A percentile compares a stretch with the other conserved stretches of the same genome.
Evolutionary conservation across 306 rosid genomes (phyloP).

Genomic region (Quercus dentata): DNA sequence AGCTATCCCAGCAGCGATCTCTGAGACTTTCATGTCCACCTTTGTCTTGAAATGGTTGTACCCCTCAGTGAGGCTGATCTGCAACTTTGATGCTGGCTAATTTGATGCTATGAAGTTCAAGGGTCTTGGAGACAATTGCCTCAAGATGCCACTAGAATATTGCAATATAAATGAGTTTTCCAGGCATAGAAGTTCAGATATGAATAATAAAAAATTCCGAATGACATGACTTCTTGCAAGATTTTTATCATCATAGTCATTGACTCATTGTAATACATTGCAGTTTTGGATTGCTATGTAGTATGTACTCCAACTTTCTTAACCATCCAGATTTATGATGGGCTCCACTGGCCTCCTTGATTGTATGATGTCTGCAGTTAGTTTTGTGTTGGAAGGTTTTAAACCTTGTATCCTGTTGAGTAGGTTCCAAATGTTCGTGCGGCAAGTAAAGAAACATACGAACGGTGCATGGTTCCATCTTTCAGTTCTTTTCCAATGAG

Average conservation of each 20-base stretch:
- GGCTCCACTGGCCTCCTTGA: neutral
- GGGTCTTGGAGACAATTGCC: conserved; percentile 13
- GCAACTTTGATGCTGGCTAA: conserved; percentile 11
- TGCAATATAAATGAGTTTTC: neutral
- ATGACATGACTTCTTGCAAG: neutral
- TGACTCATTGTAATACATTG: neutral
- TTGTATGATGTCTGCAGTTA: neutral
- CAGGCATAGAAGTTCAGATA: neutral
- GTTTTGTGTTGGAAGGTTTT: neutral
- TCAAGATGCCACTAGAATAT: neutral
- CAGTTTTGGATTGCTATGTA: neutral
- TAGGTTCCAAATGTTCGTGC: neutral
- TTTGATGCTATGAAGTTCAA: conserved; percentile 1
- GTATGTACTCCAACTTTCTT: neutral
- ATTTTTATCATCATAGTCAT: neutral
- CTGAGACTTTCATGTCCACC: conserved; percentile 16
- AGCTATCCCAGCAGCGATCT: conserved; percentile 9
- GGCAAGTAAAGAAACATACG: neutral
- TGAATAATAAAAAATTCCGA: neutral
- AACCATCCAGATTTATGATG: neutral
- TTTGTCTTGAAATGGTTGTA: conserved; percentile 8
- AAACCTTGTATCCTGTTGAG: neutral
- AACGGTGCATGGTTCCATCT: neutral
- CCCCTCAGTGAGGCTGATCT: neutral
- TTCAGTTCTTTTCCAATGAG: neutral